Base-by-base conservation (phyloP, 768 basidiomycete species). In the Panaeolus cyanescens region DNA sequence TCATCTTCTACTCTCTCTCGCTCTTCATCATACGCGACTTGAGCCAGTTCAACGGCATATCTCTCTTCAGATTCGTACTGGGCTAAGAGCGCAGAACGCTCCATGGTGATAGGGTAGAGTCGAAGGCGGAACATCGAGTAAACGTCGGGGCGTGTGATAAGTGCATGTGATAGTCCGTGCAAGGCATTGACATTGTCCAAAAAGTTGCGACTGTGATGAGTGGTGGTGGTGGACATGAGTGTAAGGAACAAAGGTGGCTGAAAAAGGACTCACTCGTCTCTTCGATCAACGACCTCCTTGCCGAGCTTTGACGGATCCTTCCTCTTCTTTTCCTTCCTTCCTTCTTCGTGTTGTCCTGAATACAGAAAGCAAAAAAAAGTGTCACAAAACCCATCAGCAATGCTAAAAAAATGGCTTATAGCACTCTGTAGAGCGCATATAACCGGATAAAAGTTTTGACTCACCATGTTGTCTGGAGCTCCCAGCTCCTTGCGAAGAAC, bases 1-100 rank as follows among this genome's bases (percentile, higher is more conserved):
- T 94, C 93, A 5, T 92, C 91, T 67, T 94, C 93, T 4, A 94
- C 91, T 53, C 85, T 78, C 65, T 88, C 86, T 36, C 87, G 82
- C 69, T 95, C 93, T 65, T 93, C 91, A 19, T 89, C 85, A 62
- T 89, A 93, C 7, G 90, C 87, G 12, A 80, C 83, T 68, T 89
- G 83, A 19, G 87, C 85, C 64, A 83, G 82, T 0, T 90, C 87
- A 19, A 88, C 74, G n/a, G 84, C 79, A 64, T 89, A 84, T 65
- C 84, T 83, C 74, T 92, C 90, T 68, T 92, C 89, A 32, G 82
- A 77, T 36, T 83, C 83, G 12, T 87, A 75, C 70, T 90, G 86
- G 0, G 87, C 80, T 32, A 93, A 83, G 39, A 87, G 69, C 3
- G 93, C 90, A 1, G 91, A 88, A 55, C 93, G 90, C 70, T 93